Evolutionary conservation across 129 eudicot genomes (phyloP), one percentile per base, ranked within the genome.

Genomic region (Flaveria brownii): DNA sequence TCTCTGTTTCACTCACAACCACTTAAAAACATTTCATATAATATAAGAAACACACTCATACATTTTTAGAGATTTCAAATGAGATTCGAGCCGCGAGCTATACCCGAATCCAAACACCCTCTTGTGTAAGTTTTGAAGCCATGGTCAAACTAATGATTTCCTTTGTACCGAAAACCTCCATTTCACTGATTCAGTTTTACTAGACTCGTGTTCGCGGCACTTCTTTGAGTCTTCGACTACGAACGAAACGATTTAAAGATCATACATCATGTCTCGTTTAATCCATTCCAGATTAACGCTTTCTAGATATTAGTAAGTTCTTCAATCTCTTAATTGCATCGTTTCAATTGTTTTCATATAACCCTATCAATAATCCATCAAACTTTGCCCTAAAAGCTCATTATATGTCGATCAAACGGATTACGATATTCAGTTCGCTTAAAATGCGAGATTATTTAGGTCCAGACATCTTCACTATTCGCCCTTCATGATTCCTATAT

Each of bases 241-340:
- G 28, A 77, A 52, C 73, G 28, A 42, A 63, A 42, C 51, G 77
- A 36, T 75, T 60, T 23, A 63, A 42, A 20, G 77, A 36, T 75
- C 71, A 75, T 5, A 5, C 13, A 72, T 64, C 77, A 85, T 85
- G 88, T 79, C 86, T 39, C 88, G 86, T 78, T 78, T 75, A 68
- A 82, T 82, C 66, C 82, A 59, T 20, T 65, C 79, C 25, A 76
- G 86, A 47, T 30, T 1, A 25, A 47, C 68, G 22, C 80, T 78
- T 72, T 82, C 82, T 76, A 78, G 61, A 70, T 51, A 65, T 68
- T 20, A 54, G 88, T 85, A 78, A 82, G 84, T 63, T 82, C 25
- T 47, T 65, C 20, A 56, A 16, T 61, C 57, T 72, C 46, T 20
- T 16, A 14, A 36, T 71, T 26, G 18, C 54, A 41, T 11, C 47